Percentiles rank a stretch among this genome's conserved stretches.
Conservation (phyloP, 202 grass and related monocot species). For the Panicum virgatum region DNA sequence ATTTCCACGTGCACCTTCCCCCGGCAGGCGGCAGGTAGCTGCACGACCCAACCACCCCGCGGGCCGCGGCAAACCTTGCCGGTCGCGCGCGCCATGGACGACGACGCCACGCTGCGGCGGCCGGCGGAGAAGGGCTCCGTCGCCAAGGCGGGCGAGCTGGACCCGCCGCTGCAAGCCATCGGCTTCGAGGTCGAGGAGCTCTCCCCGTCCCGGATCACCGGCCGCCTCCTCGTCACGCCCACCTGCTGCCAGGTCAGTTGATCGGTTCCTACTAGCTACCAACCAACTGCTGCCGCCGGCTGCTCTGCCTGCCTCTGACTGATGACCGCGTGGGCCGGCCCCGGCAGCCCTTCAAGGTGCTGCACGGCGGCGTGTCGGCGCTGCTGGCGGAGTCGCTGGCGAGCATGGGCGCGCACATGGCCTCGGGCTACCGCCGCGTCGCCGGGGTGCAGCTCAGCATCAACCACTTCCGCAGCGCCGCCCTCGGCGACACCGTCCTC, state of each 20-base stretch:
- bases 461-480: conserved; percentile 83
- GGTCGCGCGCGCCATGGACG: conserved; percentile 3
- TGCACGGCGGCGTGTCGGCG: conserved; percentile 88
- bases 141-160: conserved; percentile 52
- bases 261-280: background rate
- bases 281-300: too few relatives aligned
- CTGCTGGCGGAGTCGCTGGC: conserved; percentile 79
- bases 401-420: conserved; percentile 97
- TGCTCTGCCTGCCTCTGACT: background rate
- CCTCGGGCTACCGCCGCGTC: conserved; percentile 68
- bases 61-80: background rate
- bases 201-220: conserved; percentile 55
- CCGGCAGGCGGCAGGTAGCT: background rate
- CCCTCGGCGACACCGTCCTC: conserved; percentile 61
- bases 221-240: conserved; percentile 52
- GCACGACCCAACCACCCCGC: background rate
- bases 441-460: conserved; percentile 95
- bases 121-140: background rate
- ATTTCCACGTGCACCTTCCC: background rate
- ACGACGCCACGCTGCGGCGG: background rate
- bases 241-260: conserved; percentile 75
- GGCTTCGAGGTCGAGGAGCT: conserved; percentile 75
- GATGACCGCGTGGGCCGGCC: background rate
- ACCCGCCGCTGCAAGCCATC: conserved; percentile 57
- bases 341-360: conserved; percentile 88